Conservation (phyloP, 306 rosid species). For the Quercus berberidifolia region DNA sequence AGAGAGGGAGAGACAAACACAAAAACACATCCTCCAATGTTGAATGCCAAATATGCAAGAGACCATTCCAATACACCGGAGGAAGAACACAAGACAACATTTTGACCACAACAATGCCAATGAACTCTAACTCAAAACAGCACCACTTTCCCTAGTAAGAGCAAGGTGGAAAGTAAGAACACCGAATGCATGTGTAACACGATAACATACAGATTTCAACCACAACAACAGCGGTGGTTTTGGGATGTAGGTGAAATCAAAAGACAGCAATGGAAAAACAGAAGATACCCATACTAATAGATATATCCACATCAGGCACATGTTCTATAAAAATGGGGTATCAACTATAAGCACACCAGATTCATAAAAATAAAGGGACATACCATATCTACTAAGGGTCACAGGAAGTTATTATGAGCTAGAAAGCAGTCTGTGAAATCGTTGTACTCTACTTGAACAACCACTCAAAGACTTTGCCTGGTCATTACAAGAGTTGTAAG, state of each 20-base stretch:
- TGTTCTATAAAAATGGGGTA: not conserved
- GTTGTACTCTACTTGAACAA: conserved; percentile 50
- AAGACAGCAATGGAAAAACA: not conserved
- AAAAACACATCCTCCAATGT: too few relatives aligned
- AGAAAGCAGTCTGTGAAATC: conserved; percentile 60
- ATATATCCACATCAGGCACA: not conserved
- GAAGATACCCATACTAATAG: not conserved
- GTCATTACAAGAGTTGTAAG: conserved; percentile 36
- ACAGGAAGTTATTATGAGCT: conserved; percentile 37
- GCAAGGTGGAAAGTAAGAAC: too few relatives aligned
- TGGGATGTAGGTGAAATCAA: not conserved
- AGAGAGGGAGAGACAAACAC: too few relatives aligned
- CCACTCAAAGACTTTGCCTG: conserved; percentile 44
- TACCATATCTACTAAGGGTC: conserved; percentile 59
- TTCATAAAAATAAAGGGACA: conserved; percentile 13
- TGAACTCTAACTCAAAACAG: too few relatives aligned
- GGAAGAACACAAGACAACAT: too few relatives aligned
- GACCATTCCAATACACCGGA: too few relatives aligned
- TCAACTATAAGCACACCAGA: conserved; percentile 3
- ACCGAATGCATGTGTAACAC: too few relatives aligned
- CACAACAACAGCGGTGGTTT: not conserved
- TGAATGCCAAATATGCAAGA: too few relatives aligned
- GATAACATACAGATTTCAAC: too few relatives aligned
- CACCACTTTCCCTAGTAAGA: too few relatives aligned
- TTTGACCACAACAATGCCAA: too few relatives aligned